These are phyloP conservation scores for Hippophae rhamnoides DNA, from an alignment of 306 rosid species.

Conservation along the genomic window DNA sequence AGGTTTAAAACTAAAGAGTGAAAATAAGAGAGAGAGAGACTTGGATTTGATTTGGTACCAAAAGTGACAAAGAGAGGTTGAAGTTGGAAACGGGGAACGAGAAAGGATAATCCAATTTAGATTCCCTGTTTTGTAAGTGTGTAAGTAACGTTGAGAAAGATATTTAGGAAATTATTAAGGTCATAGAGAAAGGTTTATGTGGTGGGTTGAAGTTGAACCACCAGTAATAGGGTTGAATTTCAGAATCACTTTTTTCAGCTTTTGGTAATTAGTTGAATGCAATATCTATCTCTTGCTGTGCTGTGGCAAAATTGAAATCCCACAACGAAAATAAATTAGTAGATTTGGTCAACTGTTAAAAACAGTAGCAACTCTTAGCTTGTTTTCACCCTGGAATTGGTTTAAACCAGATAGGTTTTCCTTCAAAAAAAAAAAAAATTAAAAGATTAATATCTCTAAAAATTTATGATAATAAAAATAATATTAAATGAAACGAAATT, in stretches of 20 bases:
- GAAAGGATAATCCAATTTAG: slow-evolving; percentile 21
- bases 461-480: too few relatives aligned
- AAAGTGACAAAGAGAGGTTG: slow-evolving; percentile 23
- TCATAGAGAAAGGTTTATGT: background rate
- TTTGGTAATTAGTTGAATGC: slow-evolving; percentile 10
- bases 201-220: slow-evolving; percentile 46
- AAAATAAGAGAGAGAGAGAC: slow-evolving; percentile 1
- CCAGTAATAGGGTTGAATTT: slow-evolving; percentile 39
- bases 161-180: background rate
- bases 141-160: slow-evolving; percentile 1
- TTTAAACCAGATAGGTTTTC: too few relatives aligned
- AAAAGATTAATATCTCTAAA: too few relatives aligned
- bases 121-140: slow-evolving; percentile 30
- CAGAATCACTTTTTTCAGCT: slow-evolving; percentile 9
- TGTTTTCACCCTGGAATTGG: too few relatives aligned
- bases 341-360: too few relatives aligned
- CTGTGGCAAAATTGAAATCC: too few relatives aligned
- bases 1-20: slow-evolving; percentile 10
- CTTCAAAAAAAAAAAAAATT: too few relatives aligned
- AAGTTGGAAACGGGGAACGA: slow-evolving; percentile 24
- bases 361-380: too few relatives aligned
- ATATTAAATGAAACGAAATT: too few relatives aligned
- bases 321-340: too few relatives aligned
- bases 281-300: too few relatives aligned
- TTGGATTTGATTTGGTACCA: slow-evolving; percentile 21